phyloP scores from a whole-genome alignment of 2,329 filamentous ascomycete genomes.

The Ceratocystis papillata region DNA sequence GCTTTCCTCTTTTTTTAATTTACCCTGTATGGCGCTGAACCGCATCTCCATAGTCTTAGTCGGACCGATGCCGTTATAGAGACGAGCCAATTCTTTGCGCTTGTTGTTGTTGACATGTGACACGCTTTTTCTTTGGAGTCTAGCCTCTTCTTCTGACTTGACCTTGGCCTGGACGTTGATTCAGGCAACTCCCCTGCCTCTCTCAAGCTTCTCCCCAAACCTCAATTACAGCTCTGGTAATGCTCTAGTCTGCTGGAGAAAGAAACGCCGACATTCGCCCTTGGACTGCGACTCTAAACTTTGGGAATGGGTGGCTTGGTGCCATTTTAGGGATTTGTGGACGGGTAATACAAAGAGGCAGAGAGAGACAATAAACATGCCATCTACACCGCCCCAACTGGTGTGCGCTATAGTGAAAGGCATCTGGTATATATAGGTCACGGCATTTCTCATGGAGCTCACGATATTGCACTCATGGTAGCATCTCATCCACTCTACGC shows the following conservation, averaged over 20 bases:
- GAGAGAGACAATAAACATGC: not conserved
- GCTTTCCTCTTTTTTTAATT: slow-evolving; percentile 10
- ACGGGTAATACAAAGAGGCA: not conserved
- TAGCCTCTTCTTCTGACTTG: not conserved
- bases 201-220: not conserved
- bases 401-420: not conserved
- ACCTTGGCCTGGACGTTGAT: not conserved
- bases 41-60: not conserved
- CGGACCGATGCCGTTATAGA: slow-evolving; percentile 3
- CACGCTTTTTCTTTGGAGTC: not conserved
- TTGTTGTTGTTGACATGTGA: slow-evolving; percentile 7
- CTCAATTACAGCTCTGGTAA: not conserved
- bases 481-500: not conserved
- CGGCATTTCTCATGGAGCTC: not conserved
- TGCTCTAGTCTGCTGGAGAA: not conserved
- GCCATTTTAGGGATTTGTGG: not conserved
- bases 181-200: not conserved
- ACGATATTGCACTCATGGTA: not conserved
- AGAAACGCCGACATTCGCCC: slow-evolving; percentile 15
- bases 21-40: not conserved
- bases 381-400: not conserved
- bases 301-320: not conserved
- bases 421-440: not conserved
- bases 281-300: slow-evolving; percentile 7
- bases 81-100: not conserved